Base-by-base conservation (phyloP, 1,139 yeast genomes). In the Geotrichum bryndzae region DNA sequence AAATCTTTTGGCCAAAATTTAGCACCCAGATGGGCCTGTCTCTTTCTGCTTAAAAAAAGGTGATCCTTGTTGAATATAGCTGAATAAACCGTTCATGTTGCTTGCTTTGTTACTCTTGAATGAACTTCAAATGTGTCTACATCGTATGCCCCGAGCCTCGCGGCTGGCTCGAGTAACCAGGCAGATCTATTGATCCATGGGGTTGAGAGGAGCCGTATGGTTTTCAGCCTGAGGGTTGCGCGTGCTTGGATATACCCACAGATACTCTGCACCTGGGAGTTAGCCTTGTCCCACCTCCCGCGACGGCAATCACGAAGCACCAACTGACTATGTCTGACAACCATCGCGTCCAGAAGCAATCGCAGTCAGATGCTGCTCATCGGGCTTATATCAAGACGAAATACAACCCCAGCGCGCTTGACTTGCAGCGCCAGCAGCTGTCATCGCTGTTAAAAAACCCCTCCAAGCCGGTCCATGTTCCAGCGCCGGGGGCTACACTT, bases 401-500 rank as follows among this genome's bases (percentile, higher is more conserved):
- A 48, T 61, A 57, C 57, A 61, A 57, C 46, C 63, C 64, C 23
- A 50, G 52, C 23, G 52, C 64, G 23, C 53, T 38, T 22, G 67
- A 63, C 22, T 77, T 61, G 60, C 76, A 62, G 66, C 64, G 67
- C 65, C 67, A 48, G 61, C 69, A 65, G 54, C 52, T 71, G 45
- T 70, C 67, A 22, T 56, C 58, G 46, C 65, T 71, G 25, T 51
- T 66, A 27, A 65, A 63, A 51, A 45, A 67, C 35, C 73, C 73
- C 3, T 65, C 66, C 18, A 57, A 56, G 51, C 62, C 60, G 22
- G 60, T 68, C 22, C 60, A 46, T 22, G 56, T 67, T 45, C 64
- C 66, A 18, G 31, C 45, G 31, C 45, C 59, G 13, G 35, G 50
- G 45, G 31, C 45, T 18, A 15, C 48, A 4, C 48, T 41, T 41